These are phyloP conservation scores for Blastocladiella emersonii DNA, from an alignment of 371 early-diverging fungal genomes.

Conservation along the genomic window DNA sequence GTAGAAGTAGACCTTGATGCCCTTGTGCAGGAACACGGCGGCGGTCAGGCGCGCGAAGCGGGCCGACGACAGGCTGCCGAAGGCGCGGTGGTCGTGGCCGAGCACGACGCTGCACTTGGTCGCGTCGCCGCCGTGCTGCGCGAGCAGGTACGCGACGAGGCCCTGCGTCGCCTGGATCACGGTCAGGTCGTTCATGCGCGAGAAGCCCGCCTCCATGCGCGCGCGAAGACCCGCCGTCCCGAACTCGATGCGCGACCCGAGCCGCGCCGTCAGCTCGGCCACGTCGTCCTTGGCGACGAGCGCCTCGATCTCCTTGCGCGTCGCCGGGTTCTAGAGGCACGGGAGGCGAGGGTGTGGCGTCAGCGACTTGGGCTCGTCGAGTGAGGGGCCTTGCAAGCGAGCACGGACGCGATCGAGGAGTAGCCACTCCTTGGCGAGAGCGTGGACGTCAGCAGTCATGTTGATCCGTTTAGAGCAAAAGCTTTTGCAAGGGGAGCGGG, in stretches of 20 bases:
- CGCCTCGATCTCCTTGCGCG: conserved; percentile 41
- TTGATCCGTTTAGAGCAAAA: no score
- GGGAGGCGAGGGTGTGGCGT: no score
- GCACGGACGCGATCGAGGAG: conserved; percentile 2
- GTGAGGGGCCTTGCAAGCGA: neutral
- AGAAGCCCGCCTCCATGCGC: conserved; percentile 89
- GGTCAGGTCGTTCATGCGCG: conserved; percentile 86
- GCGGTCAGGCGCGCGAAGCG: conserved; percentile 76
- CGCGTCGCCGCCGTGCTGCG: neutral
- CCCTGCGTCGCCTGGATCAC: conserved; percentile 80
- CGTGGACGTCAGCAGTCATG: neutral
- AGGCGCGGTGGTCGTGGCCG: conserved; percentile 86
- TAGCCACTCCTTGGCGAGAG: neutral
- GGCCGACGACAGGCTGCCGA: conserved; percentile 34
- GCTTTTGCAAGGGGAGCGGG: no score
- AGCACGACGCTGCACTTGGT: conserved; percentile 35
- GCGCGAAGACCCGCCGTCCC: conserved; percentile 88
- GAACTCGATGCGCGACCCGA: conserved; percentile 66
- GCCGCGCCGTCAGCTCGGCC: conserved; percentile 42
- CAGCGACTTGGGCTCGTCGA: neutral
- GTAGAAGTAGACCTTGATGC: conserved; percentile 72
- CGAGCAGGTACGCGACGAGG: conserved; percentile 6
- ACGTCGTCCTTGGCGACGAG: conserved; percentile 36
- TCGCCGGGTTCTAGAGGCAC: conserved; percentile 15
- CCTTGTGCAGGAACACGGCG: conserved; percentile 62